These are phyloP conservation scores for Lumnitzera littorea DNA, from an alignment of 345 rosid species.

Conservation along the genomic window DNA sequence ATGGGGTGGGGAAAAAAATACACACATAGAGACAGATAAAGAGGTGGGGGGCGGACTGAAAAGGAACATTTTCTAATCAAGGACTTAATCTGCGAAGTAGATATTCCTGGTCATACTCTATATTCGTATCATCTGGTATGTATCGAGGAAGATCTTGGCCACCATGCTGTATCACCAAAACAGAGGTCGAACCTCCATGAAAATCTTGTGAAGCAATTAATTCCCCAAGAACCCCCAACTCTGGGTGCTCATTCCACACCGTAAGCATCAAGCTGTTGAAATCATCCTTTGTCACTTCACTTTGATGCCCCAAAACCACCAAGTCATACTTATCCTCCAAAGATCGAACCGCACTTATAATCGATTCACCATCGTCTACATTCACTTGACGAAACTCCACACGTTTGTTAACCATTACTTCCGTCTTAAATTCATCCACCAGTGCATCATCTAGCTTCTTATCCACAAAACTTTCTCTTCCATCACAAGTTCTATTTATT, in stretches of 20 bases:
- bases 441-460: slow-evolving; percentile 26
- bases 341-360: background rate
- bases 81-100: background rate
- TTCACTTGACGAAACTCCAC: slow-evolving; percentile 1
- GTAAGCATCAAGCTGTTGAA: background rate
- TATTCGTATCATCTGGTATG: background rate
- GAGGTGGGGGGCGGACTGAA: no score
- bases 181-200: background rate
- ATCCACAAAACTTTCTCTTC: slow-evolving; percentile 1
- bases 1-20: no score
- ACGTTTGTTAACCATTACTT: background rate
- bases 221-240: slow-evolving; percentile 18
- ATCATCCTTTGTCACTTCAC: background rate
- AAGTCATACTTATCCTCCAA: slow-evolving; percentile 6
- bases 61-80: no score
- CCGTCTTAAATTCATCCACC: slow-evolving; percentile 23
- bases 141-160: background rate
- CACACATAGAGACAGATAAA: no score
- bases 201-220: slow-evolving; percentile 10
- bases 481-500: slow-evolving; percentile 1
- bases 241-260: slow-evolving; percentile 12
- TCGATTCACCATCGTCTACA: background rate
- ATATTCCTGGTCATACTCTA: slow-evolving; percentile 2
- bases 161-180: slow-evolving; percentile 11
- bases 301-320: slow-evolving; percentile 2